phyloP scores from a whole-genome alignment of 177 flowering plant genomes.

The Tripterygium wilfordii region DNA sequence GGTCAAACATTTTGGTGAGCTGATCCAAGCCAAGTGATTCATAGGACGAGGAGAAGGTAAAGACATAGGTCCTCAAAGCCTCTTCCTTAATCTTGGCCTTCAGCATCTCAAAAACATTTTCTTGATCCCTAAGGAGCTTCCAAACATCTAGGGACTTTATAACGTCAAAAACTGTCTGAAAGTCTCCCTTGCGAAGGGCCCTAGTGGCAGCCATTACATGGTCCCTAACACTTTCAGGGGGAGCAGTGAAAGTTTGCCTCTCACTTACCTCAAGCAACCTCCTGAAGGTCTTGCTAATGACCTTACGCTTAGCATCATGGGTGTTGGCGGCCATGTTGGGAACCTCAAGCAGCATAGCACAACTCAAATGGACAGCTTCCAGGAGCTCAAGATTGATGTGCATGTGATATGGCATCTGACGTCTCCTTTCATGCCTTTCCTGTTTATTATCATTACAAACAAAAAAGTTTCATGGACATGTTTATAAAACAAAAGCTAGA shows the following conservation, averaged over 20 bases:
- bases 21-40: slow-evolving; percentile 61
- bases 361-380: slow-evolving; percentile 80
- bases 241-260: slow-evolving; percentile 80
- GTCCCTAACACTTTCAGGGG: slow-evolving; percentile 88
- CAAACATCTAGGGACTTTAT: slow-evolving; percentile 76
- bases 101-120: slow-evolving; percentile 65
- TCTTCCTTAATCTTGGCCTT: slow-evolving; percentile 78
- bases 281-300: slow-evolving; percentile 80
- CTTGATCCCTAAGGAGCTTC: slow-evolving; percentile 64
- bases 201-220: slow-evolving; percentile 91
- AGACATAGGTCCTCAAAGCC: slow-evolving; percentile 72
- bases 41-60: slow-evolving; percentile 60
- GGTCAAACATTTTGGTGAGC: slow-evolving; percentile 74
- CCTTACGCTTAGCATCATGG: slow-evolving; percentile 65
- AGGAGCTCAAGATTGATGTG: slow-evolving; percentile 92
- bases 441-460: no score
- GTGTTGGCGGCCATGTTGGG: slow-evolving; percentile 86
- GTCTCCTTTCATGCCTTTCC: slow-evolving; percentile 86
- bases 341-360: slow-evolving; percentile 94
- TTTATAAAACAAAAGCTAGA: no score
- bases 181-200: slow-evolving; percentile 74
- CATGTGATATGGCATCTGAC: slow-evolving; percentile 99
- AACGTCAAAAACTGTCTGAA: slow-evolving; percentile 56
- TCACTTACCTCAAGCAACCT: slow-evolving; percentile 76
- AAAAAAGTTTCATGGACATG: no score